Base-by-base conservation (phyloP, 805 yeast species). In the Torulaspora delbrueckii region DNA sequence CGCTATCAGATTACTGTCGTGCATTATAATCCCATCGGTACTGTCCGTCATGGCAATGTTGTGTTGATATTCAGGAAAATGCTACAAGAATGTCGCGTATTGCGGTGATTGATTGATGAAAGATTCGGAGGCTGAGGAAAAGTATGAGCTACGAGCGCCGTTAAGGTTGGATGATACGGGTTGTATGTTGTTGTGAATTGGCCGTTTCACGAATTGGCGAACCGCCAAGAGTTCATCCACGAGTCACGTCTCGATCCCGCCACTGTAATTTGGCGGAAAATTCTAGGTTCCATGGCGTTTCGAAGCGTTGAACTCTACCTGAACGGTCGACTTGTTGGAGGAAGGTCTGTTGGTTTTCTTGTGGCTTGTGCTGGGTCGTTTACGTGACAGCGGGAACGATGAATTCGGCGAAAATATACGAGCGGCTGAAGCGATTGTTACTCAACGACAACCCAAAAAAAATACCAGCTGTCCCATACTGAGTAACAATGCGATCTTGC, bases 381-480 rank as follows among this genome's bases (percentile, higher is more conserved):
- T 40, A 40, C 13, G 18, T 16, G 3, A 12, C 22, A 24, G 26
- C 26, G 37, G 30, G 31, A 19, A 26, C 28, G 28, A 28, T 28
- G 12, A 24, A 24, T 40, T 32, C 37, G 43, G 31, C 37, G 37
- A 40, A 40, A 16, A 32, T 40, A 40, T 40, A 40, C 43, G 43
- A 40, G 37, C 37, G 42, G 43, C 43, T 32, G 36, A 30, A 31
- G 32, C 43, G 33, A 24, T 14, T 8, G 28, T 8, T 16, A 18
- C 30, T 32, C 28, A 40, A 40, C 37, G 37, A 40, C 24, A 25
- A 25, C 26, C 27, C 35, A 30, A 22, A 32, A 39, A 39, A 28
- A 12, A 22, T 4, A 25, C n/a, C n/a, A 8, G 22, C 22, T 31
- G 6, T 16, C 14, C 19, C 7, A 16, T 16, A 18, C 10, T 31